Base-by-base conservation (phyloP, 106 monocot species). In the Amphibolis antarctica region DNA sequence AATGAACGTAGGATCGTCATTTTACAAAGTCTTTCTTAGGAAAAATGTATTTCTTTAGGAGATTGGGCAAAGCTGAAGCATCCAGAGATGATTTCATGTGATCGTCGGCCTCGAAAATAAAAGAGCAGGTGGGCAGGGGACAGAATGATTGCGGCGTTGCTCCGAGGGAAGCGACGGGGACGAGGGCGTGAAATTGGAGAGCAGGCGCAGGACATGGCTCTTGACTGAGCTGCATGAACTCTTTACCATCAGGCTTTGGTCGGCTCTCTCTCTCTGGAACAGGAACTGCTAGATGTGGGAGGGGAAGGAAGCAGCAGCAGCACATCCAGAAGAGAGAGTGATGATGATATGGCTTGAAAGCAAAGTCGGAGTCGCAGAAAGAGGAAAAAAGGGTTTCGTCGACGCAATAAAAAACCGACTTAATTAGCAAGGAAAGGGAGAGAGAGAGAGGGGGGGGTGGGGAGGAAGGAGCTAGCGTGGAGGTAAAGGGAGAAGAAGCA, bases 91-190 rank as follows among this genome's bases (percentile, higher is more conserved):
- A n/a, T n/a, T n/a, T n/a, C n/a, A n/a, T n/a, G n/a, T n/a, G n/a
- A n/a, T n/a, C n/a, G n/a, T n/a, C n/a, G n/a, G n/a, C n/a, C n/a
- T n/a, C n/a, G n/a, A n/a, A 14, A 27, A n/a, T 59, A 50, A 55
- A 48, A 36, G 46, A 42, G 53, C 20, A n/a, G 26, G 46, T 26
- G 53, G 11, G 22, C 24, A 21, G 65, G 84, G 80, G 92, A 79
- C 81, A 84, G 47, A 92, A 86, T 87, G 79, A 92, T 92, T 83
- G 77, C 75, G 54, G 1, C 3, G 60, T 75, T 57, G 78, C 76
- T 73, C 76, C 66, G 78, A 75, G 74, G 72, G 36, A 62, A 21
- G 48, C 58, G 76, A 62, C 60, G 31, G 59, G 61, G 60, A 55
- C 2, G 52, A 47, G 67, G 76, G 70, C 78, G 77, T 79, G 81